Evolutionary conservation across 805 yeast genomes (phyloP), one percentile per base, ranked within the genome.

Genomic region (Scheffersomyces stipitis): DNA sequence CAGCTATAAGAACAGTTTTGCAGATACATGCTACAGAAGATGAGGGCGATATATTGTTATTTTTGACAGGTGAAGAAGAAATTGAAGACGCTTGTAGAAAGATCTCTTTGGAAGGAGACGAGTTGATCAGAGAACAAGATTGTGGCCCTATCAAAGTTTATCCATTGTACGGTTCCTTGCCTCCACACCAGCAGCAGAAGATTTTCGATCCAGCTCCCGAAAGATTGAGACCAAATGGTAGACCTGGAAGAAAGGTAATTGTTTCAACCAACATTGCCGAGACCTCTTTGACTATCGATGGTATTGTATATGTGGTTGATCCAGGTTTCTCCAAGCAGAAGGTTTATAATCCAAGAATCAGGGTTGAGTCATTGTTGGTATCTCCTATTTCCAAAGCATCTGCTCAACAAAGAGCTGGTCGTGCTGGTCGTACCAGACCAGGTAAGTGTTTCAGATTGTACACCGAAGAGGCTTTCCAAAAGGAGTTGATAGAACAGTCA

Each of bases 391-490:
- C 98, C 8, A 90, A 89, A 66, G 99, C 99, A 0, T 83, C 95
- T 32, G 96, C 99, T 1, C 96, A 91, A 66, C 99, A 91, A 66
- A 80, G 99, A 65, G 98, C 98, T 24, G 99, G 99, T 77, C 86
- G 99, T 77, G 99, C 99, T 38, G 99, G 99, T 70, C 91, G 99
- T 79, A 91, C 97, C 5, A 80, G 96, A 55, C 96, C 98, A 12
- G 99, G 99, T 58, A 91, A 93, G 63, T 91, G 97, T 66, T 91
- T 91, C 77, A 76, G 99, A 57, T 72, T 91, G 37, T 91, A 91
- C 67, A 93, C 99, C 1, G 97, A 93, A 60, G 97, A 89, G 53
- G 97, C 98, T 1, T 91, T 88, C 73, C 81, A 88, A 57, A 85
- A 86, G 58, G 98, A 93, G 61, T 73, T 91, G 53, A 86, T 88